Evolutionary conservation across 2,329 filamentous ascomycete genomes (phyloP), one percentile per base, ranked within the genome.

Genomic region (Cytospora piceae): DNA sequence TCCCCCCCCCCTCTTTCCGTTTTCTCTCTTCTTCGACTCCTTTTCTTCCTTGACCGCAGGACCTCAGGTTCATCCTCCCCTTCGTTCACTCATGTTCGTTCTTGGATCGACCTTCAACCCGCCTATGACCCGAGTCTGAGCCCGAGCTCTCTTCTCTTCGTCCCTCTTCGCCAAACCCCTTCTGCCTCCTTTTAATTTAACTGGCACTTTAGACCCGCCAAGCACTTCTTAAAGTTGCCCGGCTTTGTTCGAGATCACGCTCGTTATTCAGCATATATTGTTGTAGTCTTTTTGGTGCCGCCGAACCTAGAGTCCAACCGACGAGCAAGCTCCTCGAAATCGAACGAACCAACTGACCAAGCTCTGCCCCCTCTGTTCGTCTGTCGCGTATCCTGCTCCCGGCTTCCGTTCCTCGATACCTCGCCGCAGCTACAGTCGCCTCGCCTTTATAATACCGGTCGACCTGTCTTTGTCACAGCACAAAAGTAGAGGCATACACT

Each of bases 1-100:
- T 69, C 69, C 71, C 69, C 72, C 61, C 71, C 70, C 72, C 74
- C 75, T 29, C 75, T 29, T 75, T 74, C 74, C 73, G 72, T 75
- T 71, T 70, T 72, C 74, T 76, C 75, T 62, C 66, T 61, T 68
- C 58, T 68, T 68, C 69, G 64, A 70, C 69, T 69, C 69, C 70
- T 72, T 71, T 71, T 70, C 69, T 58, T 71, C 70, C 69, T 72
- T 72, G 70, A 72, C 70, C 70, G 70, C 46, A 71, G 63, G 70
- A 70, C 65, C 60, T 70, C 70, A 68, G 68, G 66, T 67, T 72
- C 67, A 68, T 70, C 67, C 70, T 69, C 68, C 68, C 70, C 70
- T 69, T 68, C 68, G 66, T 68, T 70, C 66, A 53, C 65, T 65
- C 68, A 56, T 69, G 66, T 69, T 69, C 71, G 71, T 74, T 75